phyloP scores from a whole-genome alignment of 2,329 filamentous ascomycete species.

The Cadophora gregata region DNA sequence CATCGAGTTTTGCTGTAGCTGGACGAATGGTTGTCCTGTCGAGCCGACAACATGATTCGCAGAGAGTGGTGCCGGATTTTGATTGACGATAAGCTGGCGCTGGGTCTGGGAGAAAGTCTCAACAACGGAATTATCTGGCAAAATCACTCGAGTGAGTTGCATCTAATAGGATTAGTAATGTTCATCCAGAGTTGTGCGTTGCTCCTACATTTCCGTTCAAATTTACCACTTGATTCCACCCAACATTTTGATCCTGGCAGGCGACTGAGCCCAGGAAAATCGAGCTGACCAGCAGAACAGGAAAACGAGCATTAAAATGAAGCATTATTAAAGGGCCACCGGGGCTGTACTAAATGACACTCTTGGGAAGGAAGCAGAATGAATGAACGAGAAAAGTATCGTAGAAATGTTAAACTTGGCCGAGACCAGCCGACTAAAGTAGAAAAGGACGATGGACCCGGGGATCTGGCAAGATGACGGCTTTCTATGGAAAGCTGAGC shows the following conservation, averaged over 20 bases:
- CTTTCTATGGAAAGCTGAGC: neutral
- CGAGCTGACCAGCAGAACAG: slow-evolving; percentile 15
- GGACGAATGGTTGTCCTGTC: slow-evolving; percentile 31
- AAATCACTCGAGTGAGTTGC: slow-evolving; percentile 25
- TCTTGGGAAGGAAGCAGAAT: neutral
- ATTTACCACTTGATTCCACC: slow-evolving; percentile 31
- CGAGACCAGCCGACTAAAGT: slow-evolving; percentile 7
- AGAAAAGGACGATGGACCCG: neutral
- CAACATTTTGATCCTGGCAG: slow-evolving; percentile 28
- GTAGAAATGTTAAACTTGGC: neutral
- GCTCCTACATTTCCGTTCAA: slow-evolving; percentile 31
- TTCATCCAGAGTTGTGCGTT: neutral
- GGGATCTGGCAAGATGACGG: neutral
- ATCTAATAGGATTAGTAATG: slow-evolving; percentile 15
- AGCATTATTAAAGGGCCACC: slow-evolving; percentile 18
- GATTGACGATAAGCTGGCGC: slow-evolving; percentile 30
- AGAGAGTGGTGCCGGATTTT: slow-evolving; percentile 24
- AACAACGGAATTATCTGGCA: slow-evolving; percentile 31
- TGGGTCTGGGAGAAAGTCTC: slow-evolving; percentile 32
- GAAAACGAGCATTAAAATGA: neutral
- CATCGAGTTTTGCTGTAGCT: slow-evolving; percentile 30
- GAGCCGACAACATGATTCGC: slow-evolving; percentile 32
- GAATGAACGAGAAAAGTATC: neutral
- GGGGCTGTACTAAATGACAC: slow-evolving; percentile 10
- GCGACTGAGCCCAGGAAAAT: slow-evolving; percentile 16